Percentiles rank a stretch among this genome's conserved stretches.
These are phyloP conservation scores for Penicillium rolfsii DNA, from an alignment of 2,329 filamentous ascomycete genomes.

Conservation along the genomic window DNA sequence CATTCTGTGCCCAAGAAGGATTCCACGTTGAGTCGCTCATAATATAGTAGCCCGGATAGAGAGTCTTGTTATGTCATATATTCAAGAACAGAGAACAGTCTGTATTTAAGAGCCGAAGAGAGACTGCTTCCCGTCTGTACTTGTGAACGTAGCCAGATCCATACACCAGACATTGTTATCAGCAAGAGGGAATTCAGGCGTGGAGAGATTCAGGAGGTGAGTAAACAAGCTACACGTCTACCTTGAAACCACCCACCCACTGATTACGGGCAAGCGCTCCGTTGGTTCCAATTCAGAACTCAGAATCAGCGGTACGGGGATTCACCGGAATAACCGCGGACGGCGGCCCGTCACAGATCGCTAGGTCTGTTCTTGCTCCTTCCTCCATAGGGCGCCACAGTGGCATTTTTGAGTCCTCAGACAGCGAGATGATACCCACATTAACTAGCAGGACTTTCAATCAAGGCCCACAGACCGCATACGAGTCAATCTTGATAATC, in stretches of 20 bases:
- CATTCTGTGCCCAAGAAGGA: slow-evolving; percentile 29
- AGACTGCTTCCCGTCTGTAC: background rate
- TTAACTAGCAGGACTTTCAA: background rate
- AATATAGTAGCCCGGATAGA: background rate
- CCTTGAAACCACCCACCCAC: background rate
- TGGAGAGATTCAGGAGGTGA: background rate
- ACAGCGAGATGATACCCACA: background rate
- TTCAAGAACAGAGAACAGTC: background rate
- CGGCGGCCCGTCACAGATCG: background rate
- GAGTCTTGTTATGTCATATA: background rate
- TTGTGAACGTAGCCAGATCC: background rate
- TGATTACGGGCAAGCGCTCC: background rate
- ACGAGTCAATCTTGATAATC: no score
- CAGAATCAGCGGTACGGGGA: background rate
- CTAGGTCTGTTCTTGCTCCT: background rate
- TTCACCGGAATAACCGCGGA: background rate
- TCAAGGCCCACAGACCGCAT: no score
- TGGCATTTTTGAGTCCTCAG: background rate
- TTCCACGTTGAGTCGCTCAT: background rate
- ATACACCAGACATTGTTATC: background rate
- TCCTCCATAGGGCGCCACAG: background rate
- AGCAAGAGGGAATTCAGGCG: background rate
- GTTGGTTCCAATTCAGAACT: background rate
- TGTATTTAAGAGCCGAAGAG: background rate
- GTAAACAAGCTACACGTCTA: background rate